A percentile compares a stretch with the other conserved stretches of the same genome.
These are phyloP conservation scores for Zea luxurians DNA, from an alignment of 176 grass and related monocot species.

Conservation along the genomic window DNA sequence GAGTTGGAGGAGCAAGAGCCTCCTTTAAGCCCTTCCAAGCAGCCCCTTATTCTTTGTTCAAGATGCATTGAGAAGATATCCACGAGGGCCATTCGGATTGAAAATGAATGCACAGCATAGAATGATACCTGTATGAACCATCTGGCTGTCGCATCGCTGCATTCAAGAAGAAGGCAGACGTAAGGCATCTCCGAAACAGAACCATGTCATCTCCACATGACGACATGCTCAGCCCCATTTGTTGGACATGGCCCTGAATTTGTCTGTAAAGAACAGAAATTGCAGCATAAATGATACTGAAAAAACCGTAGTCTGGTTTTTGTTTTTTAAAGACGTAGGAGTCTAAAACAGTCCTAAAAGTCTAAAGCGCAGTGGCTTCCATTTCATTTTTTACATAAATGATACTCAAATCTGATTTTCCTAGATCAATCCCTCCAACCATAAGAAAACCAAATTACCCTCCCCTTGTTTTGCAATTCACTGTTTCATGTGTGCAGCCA, in stretches of 20 bases:
- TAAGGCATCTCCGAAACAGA: constrained; percentile 77
- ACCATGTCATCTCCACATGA: constrained; percentile 85
- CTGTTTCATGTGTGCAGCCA: neutral
- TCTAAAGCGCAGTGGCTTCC: neutral
- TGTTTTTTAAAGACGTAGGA: neutral
- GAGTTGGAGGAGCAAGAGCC: too few relatives aligned
- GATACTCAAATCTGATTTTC: neutral
- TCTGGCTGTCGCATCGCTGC: constrained; percentile 75
- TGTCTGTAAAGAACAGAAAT: constrained; percentile 53
- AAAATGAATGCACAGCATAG: neutral
- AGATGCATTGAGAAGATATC: neutral
- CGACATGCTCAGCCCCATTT: constrained; percentile 70
- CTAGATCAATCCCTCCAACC: neutral
- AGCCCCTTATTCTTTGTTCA: neutral
- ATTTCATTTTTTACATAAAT: neutral
- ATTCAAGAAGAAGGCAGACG: constrained; percentile 84
- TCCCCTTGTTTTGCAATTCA: neutral
- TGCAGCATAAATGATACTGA: neutral
- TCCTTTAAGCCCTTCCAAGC: too few relatives aligned
- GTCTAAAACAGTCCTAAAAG: constrained; percentile 14
- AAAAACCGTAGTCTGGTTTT: neutral
- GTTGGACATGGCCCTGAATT: constrained; percentile 78
- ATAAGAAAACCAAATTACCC: neutral
- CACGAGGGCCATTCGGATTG: neutral
- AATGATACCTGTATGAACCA: constrained; percentile 73